These are phyloP conservation scores for Tricholoma matsutake DNA, from an alignment of 768 basidiomycete species.

Conservation along the genomic window DNA sequence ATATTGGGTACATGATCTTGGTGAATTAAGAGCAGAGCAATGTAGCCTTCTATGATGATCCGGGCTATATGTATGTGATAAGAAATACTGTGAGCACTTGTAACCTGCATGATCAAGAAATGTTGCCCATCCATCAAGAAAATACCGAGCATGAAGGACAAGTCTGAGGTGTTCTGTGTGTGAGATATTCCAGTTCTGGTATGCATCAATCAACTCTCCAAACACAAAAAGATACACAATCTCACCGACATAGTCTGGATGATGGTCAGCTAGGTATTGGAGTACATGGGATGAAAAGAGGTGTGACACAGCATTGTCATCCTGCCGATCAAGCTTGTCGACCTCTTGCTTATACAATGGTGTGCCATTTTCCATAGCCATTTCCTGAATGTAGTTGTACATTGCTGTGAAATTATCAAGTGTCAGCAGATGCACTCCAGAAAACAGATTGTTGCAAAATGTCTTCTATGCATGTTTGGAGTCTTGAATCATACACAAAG, in stretches of 20 bases:
- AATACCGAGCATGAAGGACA: slow-evolving; percentile 28
- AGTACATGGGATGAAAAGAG: slow-evolving; percentile 35
- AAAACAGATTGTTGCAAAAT: slow-evolving; percentile 26
- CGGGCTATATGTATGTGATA: slow-evolving; percentile 32
- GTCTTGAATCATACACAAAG: slow-evolving; percentile 24
- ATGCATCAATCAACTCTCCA: no score
- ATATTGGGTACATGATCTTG: slow-evolving; percentile 24
- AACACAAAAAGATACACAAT: slow-evolving; percentile 31
- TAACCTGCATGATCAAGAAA: slow-evolving; percentile 21
- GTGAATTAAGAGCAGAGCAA: slow-evolving; percentile 29
- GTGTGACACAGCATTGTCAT: slow-evolving; percentile 39
- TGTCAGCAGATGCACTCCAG: slow-evolving; percentile 25
- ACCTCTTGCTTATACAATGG: no score
- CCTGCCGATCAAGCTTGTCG: slow-evolving; percentile 39
- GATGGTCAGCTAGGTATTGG: slow-evolving; percentile 17
- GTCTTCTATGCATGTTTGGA: slow-evolving; percentile 32
- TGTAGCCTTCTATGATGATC: slow-evolving; percentile 13
- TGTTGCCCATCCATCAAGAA: slow-evolving; percentile 27
- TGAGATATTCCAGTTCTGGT: slow-evolving; percentile 28
- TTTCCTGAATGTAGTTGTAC: no score
- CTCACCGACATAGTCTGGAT: slow-evolving; percentile 23
- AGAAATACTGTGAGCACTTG: slow-evolving; percentile 18
- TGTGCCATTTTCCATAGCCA: no score
- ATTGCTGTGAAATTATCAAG: no score
- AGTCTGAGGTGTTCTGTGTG: slow-evolving; percentile 26